These are phyloP conservation scores for Scytalidium lignicola DNA, from an alignment of 2,329 filamentous ascomycete genomes.

Conservation along the genomic window DNA sequence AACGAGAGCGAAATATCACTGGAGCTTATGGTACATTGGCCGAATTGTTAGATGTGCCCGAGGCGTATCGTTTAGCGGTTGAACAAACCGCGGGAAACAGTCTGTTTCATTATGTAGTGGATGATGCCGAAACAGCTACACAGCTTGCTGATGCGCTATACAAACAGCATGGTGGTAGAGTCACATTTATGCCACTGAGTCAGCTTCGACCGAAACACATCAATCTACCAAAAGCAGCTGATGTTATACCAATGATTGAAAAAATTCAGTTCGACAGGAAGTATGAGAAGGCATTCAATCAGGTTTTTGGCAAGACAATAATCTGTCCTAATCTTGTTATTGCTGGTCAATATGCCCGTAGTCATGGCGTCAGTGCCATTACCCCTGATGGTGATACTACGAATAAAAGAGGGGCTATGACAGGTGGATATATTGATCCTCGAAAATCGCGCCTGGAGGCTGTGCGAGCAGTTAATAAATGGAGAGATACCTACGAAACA, in stretches of 20 bases:
- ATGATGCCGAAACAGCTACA: slow-evolving; percentile 83
- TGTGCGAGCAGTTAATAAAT: slow-evolving; percentile 68
- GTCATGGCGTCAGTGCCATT: slow-evolving; percentile 86
- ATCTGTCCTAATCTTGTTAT: slow-evolving; percentile 87
- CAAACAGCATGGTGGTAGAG: slow-evolving; percentile 72
- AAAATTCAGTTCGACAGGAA: slow-evolving; percentile 74
- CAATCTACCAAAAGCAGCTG: slow-evolving; percentile 79
- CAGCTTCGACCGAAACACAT: slow-evolving; percentile 65
- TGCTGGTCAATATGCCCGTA: slow-evolving; percentile 85
- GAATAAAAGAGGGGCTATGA: slow-evolving; percentile 92
- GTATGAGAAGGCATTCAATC: slow-evolving; percentile 83
- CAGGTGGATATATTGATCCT: slow-evolving; percentile 87
- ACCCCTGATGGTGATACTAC: slow-evolving; percentile 92
- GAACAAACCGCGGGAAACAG: slow-evolving; percentile 91
- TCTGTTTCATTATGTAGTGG: slow-evolving; percentile 93
- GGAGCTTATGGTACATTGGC: slow-evolving; percentile 91
- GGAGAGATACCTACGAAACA: slow-evolving; percentile 68
- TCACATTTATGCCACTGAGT: slow-evolving; percentile 93
- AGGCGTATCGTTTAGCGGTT: slow-evolving; percentile 80
- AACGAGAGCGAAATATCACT: slow-evolving; percentile 70
- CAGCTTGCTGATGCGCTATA: slow-evolving; percentile 75
- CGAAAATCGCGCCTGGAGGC: slow-evolving; percentile 82
- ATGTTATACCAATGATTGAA: slow-evolving; percentile 80
- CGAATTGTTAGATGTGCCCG: slow-evolving; percentile 82
- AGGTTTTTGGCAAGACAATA: slow-evolving; percentile 93